These are phyloP conservation scores for Yamadazyma sp. DNA, from an alignment of 805 yeast genomes.

Conservation along the genomic window DNA sequence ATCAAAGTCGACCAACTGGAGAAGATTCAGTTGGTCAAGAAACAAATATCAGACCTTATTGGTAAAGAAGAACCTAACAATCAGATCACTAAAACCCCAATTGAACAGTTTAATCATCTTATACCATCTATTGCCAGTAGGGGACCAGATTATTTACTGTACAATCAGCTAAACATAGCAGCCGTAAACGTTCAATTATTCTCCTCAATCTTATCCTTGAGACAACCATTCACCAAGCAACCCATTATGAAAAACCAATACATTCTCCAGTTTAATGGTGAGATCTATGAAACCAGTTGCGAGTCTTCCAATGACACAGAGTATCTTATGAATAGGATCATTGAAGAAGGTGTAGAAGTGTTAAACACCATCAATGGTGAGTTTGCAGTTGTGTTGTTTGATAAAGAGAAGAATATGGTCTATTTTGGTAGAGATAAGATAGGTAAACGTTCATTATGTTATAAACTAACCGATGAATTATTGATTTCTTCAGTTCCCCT, in stretches of 20 bases:
- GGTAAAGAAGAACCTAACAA: slow-evolving; percentile 3
- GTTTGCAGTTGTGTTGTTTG: slow-evolving; percentile 64
- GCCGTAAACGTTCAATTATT: slow-evolving; percentile 31
- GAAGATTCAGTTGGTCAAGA: slow-evolving; percentile 7
- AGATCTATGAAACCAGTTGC: slow-evolving; percentile 66
- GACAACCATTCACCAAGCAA: slow-evolving; percentile 77
- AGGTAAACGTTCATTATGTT: slow-evolving; percentile 77
- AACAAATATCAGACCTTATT: slow-evolving; percentile 6
- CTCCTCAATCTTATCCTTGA: slow-evolving; percentile 76
- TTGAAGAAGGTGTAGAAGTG: slow-evolving; percentile 36
- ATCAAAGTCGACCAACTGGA: slow-evolving; percentile 19
- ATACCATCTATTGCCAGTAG: slow-evolving; percentile 49
- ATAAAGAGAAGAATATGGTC: slow-evolving; percentile 34
- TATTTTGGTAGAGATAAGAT: slow-evolving; percentile 82
- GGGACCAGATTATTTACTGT: slow-evolving; percentile 57
- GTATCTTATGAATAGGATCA: slow-evolving; percentile 11
- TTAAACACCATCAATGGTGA: slow-evolving; percentile 67
- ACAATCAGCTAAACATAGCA: slow-evolving; percentile 11
- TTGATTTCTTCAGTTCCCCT: slow-evolving; percentile 36
- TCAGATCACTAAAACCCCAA: background rate
- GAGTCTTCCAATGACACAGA: slow-evolving; percentile 58
- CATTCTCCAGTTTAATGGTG: slow-evolving; percentile 84
- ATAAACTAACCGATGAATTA: slow-evolving; percentile 26
- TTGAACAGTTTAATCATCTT: slow-evolving; percentile 28
- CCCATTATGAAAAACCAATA: slow-evolving; percentile 41